Base-by-base conservation (phyloP, 139 green algal species). In the Tetratostichococcus sp. region DNA sequence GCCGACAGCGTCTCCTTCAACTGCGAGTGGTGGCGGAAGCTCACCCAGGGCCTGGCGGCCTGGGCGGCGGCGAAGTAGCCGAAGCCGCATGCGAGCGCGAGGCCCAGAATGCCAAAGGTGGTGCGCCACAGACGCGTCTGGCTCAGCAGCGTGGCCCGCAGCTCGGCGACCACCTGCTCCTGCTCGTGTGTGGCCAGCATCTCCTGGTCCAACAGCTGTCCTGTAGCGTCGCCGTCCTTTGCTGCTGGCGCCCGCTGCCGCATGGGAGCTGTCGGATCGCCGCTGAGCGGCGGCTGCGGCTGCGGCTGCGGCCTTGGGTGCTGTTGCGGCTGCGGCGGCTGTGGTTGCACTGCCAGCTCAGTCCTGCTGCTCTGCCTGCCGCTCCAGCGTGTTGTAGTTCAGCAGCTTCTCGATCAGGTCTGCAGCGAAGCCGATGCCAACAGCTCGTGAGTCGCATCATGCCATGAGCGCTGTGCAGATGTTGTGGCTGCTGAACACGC, bases 321-420 rank as follows among this genome's bases (percentile, higher is more conserved):
- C n/a, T n/a, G n/a, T n/a, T n/a, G n/a, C n/a, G n/a, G n/a, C n/a
- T n/a, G n/a, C n/a, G n/a, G n/a, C n/a, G n/a, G n/a, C n/a, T n/a
- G n/a, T n/a, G n/a, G n/a, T n/a, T n/a, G n/a, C n/a, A n/a, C 39
- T 50, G 39, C 8, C 59, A 21, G 59, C 59, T 67, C 59, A 67
- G 25, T 62, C 50, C 65, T 35, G 14, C 35, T 75, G 16, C 71
- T 75, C 35, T 19, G 11, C 70, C 58, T 17, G 79, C 75, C 83
- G 79, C 76, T 97, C 93, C 69, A 94, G 75, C 17, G 86, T 96
- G 91, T 99, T 99, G 84, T 99, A 99, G 65, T 95, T 96, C 0
- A 99, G 84, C 59, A 99, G 88, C 85, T 98, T 98, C 78, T 99
- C 95, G 70, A 99, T 99, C 4, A 99, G 85, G 75, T 99, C 96